These are phyloP conservation scores for Takashimella koratensis DNA, from an alignment of 1,284 basidiomycete species.

Conservation along the genomic window DNA sequence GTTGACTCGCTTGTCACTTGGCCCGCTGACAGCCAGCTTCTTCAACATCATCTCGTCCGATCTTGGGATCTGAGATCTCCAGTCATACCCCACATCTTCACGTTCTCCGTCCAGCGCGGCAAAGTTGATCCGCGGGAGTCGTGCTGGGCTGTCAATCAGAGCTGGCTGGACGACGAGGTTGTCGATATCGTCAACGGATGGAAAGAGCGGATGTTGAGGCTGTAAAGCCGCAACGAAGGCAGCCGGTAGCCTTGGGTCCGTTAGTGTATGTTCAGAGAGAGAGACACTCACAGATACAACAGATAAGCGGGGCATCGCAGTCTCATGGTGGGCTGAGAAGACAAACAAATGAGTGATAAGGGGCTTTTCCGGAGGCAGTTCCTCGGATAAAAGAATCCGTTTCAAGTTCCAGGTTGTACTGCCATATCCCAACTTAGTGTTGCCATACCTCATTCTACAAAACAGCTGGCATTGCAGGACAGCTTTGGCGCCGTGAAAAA, in stretches of 20 bases:
- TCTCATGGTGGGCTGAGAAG: neutral
- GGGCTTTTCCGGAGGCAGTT: too few relatives aligned
- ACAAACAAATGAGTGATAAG: too few relatives aligned
- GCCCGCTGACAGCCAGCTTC: conserved; percentile 62
- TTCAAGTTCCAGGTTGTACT: too few relatives aligned
- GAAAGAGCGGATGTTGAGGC: neutral
- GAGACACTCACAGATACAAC: neutral
- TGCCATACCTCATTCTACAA: too few relatives aligned
- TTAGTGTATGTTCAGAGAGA: neutral
- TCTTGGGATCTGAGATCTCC: neutral
- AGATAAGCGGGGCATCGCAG: neutral
- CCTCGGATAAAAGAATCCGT: too few relatives aligned
- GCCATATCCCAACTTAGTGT: too few relatives aligned
- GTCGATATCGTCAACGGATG: too few relatives aligned
- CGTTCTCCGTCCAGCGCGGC: neutral
- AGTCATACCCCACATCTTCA: neutral
- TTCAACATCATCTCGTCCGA: conserved; percentile 53
- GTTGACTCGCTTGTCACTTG: conserved; percentile 63
- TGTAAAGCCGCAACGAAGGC: neutral
- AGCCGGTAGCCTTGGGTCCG: too few relatives aligned
- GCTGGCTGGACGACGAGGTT: too few relatives aligned
- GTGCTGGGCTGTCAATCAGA: neutral
- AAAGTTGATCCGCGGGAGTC: neutral
- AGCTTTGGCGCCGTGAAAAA: too few relatives aligned
- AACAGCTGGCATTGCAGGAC: too few relatives aligned